Conservation (phyloP, 2,329 filamentous ascomycete species). For the Phaeomoniella chlamydospora region DNA sequence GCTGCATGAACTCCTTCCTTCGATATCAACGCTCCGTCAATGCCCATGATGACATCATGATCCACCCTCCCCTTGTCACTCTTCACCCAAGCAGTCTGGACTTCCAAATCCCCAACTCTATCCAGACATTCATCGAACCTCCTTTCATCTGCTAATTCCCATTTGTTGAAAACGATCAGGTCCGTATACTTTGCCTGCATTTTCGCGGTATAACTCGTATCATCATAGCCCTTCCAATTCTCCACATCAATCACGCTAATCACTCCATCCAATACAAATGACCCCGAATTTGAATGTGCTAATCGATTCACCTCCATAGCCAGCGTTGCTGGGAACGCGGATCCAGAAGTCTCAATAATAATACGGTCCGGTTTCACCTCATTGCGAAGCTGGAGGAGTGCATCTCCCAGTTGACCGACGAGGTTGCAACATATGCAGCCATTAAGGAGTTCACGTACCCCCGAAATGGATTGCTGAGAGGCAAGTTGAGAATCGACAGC, state of each 20-base stretch:
- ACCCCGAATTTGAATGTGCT: slow-evolving; percentile 41
- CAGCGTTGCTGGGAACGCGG: slow-evolving; percentile 74
- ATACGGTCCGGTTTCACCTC: slow-evolving; percentile 61
- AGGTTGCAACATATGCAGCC: slow-evolving; percentile 99
- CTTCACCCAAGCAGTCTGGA: slow-evolving; percentile 73
- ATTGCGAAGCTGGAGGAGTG: slow-evolving; percentile 57
- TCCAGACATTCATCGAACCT: slow-evolving; percentile 67
- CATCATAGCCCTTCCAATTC: slow-evolving; percentile 88
- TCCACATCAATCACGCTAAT: slow-evolving; percentile 85
- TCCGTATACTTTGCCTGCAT: slow-evolving; percentile 85
- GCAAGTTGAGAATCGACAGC: slow-evolving; percentile 89
- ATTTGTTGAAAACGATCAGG: slow-evolving; percentile 84
- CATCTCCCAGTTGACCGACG: slow-evolving; percentile 74
- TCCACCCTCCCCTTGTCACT: slow-evolving; percentile 67
- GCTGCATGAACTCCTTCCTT: slow-evolving; percentile 20
- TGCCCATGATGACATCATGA: slow-evolving; percentile 67
- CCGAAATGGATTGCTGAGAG: slow-evolving; percentile 65
- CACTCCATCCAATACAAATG: slow-evolving; percentile 71
- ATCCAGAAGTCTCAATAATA: slow-evolving; percentile 84
- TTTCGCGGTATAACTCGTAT: slow-evolving; percentile 76
- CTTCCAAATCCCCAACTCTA: slow-evolving; percentile 63
- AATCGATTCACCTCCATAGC: slow-evolving; percentile 82
- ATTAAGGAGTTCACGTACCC: slow-evolving; percentile 84
- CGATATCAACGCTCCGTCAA: slow-evolving; percentile 59
- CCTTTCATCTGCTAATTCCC: slow-evolving; percentile 62